phyloP scores from a whole-genome alignment of 1,139 yeast genomes.

The Sugiyamaella japonica region DNA sequence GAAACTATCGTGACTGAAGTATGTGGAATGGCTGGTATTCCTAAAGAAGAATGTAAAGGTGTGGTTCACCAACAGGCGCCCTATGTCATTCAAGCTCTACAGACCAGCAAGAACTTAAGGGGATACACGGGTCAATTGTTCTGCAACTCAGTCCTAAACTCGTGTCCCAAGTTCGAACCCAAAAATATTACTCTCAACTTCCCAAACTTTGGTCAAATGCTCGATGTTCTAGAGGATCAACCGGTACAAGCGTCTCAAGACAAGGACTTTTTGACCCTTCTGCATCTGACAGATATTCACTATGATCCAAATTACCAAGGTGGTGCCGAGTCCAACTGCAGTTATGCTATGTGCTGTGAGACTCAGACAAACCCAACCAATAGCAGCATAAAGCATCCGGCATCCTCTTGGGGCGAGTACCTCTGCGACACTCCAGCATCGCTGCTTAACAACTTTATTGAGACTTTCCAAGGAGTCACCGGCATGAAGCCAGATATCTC shows the following conservation, averaged over 20 bases:
- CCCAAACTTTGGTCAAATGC: neutral
- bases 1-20: slow-evolving; percentile 10
- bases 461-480: slow-evolving; percentile 21
- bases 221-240: neutral
- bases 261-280: slow-evolving; percentile 52
- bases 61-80: slow-evolving; percentile 17
- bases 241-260: neutral
- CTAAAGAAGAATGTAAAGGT: slow-evolving; percentile 17
- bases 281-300: slow-evolving; percentile 67
- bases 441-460: slow-evolving; percentile 56
- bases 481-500: slow-evolving; percentile 47
- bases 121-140: slow-evolving; percentile 20
- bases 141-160: slow-evolving; percentile 14
- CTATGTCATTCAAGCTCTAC: slow-evolving; percentile 12
- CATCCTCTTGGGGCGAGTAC: slow-evolving; percentile 63
- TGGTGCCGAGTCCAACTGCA: slow-evolving; percentile 64
- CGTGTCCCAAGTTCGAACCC: slow-evolving; percentile 15
- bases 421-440: slow-evolving; percentile 60
- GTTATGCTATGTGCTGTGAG: slow-evolving; percentile 51
- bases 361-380: slow-evolving; percentile 17
- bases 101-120: slow-evolving; percentile 7
- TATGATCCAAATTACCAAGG: slow-evolving; percentile 55
- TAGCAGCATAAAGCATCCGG: slow-evolving; percentile 45
- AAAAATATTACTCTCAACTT: slow-evolving; percentile 1
- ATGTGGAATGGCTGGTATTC: slow-evolving; percentile 11